Evolutionary conservation across 257 asterid species (phyloP), one percentile per base, ranked within the genome.

Genomic region (Solanum paucissectum): DNA sequence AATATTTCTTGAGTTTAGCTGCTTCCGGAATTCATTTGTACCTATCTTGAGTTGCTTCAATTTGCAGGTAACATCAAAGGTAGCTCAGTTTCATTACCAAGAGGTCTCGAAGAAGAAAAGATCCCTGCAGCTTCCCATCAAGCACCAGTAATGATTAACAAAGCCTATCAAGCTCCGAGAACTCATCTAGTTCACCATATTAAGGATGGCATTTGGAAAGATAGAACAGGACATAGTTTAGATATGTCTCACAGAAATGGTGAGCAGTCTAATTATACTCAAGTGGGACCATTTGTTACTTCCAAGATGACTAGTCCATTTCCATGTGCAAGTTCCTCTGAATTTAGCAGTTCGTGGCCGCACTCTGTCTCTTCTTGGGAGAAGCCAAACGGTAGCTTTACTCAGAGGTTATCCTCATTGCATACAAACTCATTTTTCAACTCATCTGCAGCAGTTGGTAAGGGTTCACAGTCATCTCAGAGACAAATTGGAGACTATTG

Each of bases 291-390:
- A 21, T 89, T 85, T 87, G 83, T 89, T 66, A 89, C 92, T 89
- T 91, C 96, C 87, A 92, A 90, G 72, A 64, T 89, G 55, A 92
- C 93, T 52, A 89, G 88, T 89, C 89, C 94, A 20, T 93, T 75
- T 81, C 90, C 94, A 10, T 92, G 89, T 86, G 87, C 84, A 29
- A 88, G 88, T 88, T 90, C 95, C 40, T 83, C 95, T 37, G 83
- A 90, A 76, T 88, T 87, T 71, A 72, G 93, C 69, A 88, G 91
- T 87, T 88, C 94, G 16, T 92, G 93, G 94, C 88, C 94, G 23
- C 96, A 94, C 34, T 52, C 93, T 10, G 92, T 89, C 85, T 86
- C 95, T 12, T 87, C 98, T 38, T 92, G 94, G 98, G 94, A 90
- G 85, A 96, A 92, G 87, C 92, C 97, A n/a, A 74, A 89, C 12